Evolutionary conservation across 2,329 filamentous ascomycete genomes (phyloP).

Genomic region (Trichocomaceae sp.): DNA sequence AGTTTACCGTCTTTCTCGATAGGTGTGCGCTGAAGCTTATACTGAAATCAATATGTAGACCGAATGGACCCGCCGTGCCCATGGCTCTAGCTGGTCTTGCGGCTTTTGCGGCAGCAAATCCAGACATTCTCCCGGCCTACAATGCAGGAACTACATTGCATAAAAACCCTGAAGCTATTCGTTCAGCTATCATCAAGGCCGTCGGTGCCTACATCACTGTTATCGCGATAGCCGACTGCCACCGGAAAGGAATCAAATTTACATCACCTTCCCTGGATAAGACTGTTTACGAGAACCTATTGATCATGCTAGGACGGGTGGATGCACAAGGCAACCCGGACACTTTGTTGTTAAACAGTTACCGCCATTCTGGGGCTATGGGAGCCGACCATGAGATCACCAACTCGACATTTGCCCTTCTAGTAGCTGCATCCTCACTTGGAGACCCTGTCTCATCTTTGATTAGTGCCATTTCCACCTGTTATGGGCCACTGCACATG

Average conservation of each 20-base stretch:
- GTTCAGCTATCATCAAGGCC: not conserved
- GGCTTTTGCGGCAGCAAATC: not conserved
- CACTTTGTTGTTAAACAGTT: not conserved
- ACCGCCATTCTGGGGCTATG: not conserved
- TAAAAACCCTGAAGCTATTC: not conserved
- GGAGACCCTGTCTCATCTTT: not conserved
- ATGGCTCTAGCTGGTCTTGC: not conserved
- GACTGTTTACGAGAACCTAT: not conserved
- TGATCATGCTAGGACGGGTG: not conserved
- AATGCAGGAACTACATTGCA: not conserved
- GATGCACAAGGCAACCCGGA: not conserved
- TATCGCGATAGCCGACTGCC: not conserved
- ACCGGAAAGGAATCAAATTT: not conserved
- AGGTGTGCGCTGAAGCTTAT: not conserved
- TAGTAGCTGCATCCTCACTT: not conserved
- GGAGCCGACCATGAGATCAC: not conserved
- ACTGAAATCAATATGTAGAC: not conserved
- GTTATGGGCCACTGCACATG: not conserved
- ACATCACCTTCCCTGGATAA: not conserved
- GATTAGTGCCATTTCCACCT: not conserved
- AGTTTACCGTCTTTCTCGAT: not conserved
- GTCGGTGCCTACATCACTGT: not conserved
- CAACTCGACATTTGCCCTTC: not conserved
- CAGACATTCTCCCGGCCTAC: not conserved
- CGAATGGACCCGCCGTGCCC: not conserved